Evolutionary conservation across 495 filamentous ascomycete genomes (phyloP), one percentile per base, ranked within the genome.

Genomic region (Lepidopterella palustris): DNA sequence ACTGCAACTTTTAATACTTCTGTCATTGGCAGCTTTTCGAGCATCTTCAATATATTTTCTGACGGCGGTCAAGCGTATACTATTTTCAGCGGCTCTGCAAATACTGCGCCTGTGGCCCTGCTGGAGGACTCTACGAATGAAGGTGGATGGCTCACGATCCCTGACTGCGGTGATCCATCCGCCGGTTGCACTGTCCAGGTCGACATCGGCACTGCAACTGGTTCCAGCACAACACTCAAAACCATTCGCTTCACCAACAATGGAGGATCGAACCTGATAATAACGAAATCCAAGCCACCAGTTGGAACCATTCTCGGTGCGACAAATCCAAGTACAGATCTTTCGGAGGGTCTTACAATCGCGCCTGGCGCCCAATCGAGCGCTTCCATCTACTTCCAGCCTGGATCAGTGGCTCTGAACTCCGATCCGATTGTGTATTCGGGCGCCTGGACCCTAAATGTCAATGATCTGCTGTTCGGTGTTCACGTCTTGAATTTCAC

Each of bases 401-500:
- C 72, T 0, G 54, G 62, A 5, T 45, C 61, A 35, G 57, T 66
- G 52, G 39, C 62, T 13, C 62, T 63, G 21, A 75, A 75, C 28
- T 35, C 59, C 2, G 57, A 61, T 25, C 42, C 67, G 13, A 23
- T 67, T 20, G 18, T 52, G 2, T 68, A 68, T 47, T 64, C 61
- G 28, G 72, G 67, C 31, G 55, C 62, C 18, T 77, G 76, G 76
- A 76, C 70, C 15, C 56, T 77, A 25, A 78, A 78, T 60, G 70
- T 70, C 8, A 69, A 76, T 60, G 75, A 78, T 57, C 57, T 73
- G 2, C 69, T 57, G 1, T 77, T 76, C 47, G 74, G 75, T n/a
- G 70, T 77, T 20, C 74, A 78, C 49, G 62, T 70, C 2, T 65
- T 78, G 11, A 57, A 69, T 28, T 71, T 74, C 24, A 69, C 64